These are phyloP conservation scores for Pichia sp. DNA, from an alignment of 1,139 yeast species.

Conservation along the genomic window DNA sequence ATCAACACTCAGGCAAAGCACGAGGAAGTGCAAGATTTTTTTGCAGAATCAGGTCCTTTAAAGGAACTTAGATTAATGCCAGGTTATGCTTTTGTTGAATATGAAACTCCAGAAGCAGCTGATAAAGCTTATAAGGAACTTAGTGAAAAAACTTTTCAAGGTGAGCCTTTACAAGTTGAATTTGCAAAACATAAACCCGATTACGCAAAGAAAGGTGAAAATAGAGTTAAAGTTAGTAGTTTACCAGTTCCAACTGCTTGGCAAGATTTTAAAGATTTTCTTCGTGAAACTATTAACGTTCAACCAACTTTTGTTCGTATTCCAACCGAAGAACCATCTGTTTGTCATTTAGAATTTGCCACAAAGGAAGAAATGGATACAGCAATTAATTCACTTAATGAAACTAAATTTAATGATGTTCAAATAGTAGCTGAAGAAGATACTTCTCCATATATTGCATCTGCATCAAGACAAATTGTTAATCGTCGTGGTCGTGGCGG, in stretches of 20 bases:
- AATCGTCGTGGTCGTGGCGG: slow-evolving; percentile 39
- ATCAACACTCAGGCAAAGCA: slow-evolving; percentile 44
- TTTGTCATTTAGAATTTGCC: slow-evolving; percentile 67
- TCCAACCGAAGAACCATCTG: slow-evolving; percentile 61
- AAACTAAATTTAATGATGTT: slow-evolving; percentile 64
- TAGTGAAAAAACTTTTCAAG: slow-evolving; percentile 39
- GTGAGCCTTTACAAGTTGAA: slow-evolving; percentile 61
- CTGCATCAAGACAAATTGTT: slow-evolving; percentile 46
- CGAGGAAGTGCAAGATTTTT: slow-evolving; percentile 63
- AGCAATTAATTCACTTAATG: slow-evolving; percentile 64
- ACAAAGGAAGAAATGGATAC: slow-evolving; percentile 67
- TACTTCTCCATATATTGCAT: slow-evolving; percentile 66
- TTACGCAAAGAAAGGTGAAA: slow-evolving; percentile 54
- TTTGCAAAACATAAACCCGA: slow-evolving; percentile 55
- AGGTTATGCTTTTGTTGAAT: slow-evolving; percentile 74
- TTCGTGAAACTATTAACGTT: slow-evolving; percentile 59
- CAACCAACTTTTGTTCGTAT: slow-evolving; percentile 72
- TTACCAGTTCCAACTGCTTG: slow-evolving; percentile 74
- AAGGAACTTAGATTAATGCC: slow-evolving; percentile 64
- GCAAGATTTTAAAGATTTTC: slow-evolving; percentile 81
- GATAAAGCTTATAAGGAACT: slow-evolving; percentile 59
- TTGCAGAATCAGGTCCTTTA: slow-evolving; percentile 58
- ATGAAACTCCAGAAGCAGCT: slow-evolving; percentile 60
- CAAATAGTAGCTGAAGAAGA: slow-evolving; percentile 69
- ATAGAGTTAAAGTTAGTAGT: slow-evolving; percentile 61